Conservation (phyloP, 345 rosid species). For the Camelina laxa region DNA sequence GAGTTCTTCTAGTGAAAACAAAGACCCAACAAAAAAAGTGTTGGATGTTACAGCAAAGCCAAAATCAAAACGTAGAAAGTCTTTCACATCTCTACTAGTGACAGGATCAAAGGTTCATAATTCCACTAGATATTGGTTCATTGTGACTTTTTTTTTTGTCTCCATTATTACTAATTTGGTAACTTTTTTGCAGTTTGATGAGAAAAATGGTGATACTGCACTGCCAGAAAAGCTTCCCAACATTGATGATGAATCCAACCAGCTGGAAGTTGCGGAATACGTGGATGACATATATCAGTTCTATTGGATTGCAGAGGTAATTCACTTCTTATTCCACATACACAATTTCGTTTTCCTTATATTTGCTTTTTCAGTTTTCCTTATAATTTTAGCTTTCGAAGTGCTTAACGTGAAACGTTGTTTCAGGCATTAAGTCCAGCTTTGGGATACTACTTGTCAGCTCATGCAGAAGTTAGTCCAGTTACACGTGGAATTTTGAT, state of each 20-base stretch:
- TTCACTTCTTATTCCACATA: constrained; percentile 18
- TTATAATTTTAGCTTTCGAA: constrained; percentile 14
- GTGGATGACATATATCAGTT: constrained; percentile 90
- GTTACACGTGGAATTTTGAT: constrained; percentile 82
- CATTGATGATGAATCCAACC: constrained; percentile 79
- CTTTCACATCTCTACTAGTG: constrained; percentile 83
- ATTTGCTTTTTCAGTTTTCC: not conserved
- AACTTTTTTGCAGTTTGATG: constrained; percentile 57
- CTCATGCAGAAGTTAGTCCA: constrained; percentile 67
- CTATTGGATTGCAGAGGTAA: constrained; percentile 91
- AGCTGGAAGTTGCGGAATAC: constrained; percentile 94
- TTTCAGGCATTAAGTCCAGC: constrained; percentile 67
- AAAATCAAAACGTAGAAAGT: constrained; percentile 80
- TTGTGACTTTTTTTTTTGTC: constrained; percentile 28
- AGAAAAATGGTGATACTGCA: constrained; percentile 50
- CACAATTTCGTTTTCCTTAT: constrained; percentile 6
- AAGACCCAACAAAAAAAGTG: constrained; percentile 36
- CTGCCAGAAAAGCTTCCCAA: constrained; percentile 58
- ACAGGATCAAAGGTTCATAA: constrained; percentile 69
- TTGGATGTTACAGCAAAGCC: constrained; percentile 46
- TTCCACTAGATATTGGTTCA: constrained; percentile 7
- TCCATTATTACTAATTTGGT: constrained; percentile 25
- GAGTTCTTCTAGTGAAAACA: constrained; percentile 42
- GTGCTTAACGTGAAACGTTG: constrained; percentile 32
- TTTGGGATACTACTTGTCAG: constrained; percentile 62